Evolutionary conservation across 805 yeast genomes (phyloP), one percentile per base, ranked within the genome.

Genomic region (Wickerhamiella slavikovae): DNA sequence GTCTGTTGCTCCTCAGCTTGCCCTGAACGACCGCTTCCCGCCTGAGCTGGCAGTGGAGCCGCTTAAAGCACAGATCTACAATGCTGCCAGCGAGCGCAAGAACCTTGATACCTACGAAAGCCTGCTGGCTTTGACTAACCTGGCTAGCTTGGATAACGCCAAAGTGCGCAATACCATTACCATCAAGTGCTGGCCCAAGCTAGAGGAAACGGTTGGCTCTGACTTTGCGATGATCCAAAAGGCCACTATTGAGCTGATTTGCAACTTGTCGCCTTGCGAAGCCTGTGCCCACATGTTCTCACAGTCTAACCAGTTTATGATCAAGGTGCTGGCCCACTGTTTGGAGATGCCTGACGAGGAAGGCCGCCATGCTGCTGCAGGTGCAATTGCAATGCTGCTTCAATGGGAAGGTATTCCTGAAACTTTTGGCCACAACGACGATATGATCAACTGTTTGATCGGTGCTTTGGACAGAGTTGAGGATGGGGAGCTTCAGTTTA

Each of bases 71-170:
- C 51, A 45, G 33, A 37, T 56, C 19, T 31, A 32, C 24, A 29
- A 34, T 29, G 40, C 40, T 11, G 18, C 22, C 17, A 37, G 48
- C 3, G 39, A 32, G 10, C 30, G 43, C 5, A 49, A 21, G 14
- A 36, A 35, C 27, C 45, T 57, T 17, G 61, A 56, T 29, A 57
- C 61, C 14, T 64, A 61, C 38, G 74, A 70, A 40, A 54, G 71
- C 0, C 49, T 77, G 23, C 43, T 71, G 15, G 78, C 83, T 0
- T 55, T 76, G 17, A 76, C 85, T 1, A 77, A 76, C 46, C 38
- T 73, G 5, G 64, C 79, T 0, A 59, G 78, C 0, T 35, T 58
- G 2, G 55, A 53, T 25, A 55, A 54, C 8, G 53, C 57, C 4
- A 48, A 47, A 10, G 48, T 57, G 21, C 57, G 60, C 7, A 50